Evolutionary conservation across 75 land plant species (phyloP).

Genomic region (Larix kaempferi): DNA sequence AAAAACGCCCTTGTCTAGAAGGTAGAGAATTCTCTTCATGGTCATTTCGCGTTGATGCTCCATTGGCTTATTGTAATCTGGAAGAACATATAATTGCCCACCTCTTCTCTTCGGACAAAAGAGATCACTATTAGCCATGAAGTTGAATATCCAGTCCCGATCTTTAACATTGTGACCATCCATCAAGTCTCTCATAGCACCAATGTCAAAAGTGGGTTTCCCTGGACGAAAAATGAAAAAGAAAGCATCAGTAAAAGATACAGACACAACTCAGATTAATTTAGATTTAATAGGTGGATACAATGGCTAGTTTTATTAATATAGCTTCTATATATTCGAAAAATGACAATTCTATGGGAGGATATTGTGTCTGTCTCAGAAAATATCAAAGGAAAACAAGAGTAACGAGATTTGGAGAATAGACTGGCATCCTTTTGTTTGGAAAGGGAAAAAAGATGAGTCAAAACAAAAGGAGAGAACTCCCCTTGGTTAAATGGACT

Average conservation of each 20-base stretch:
- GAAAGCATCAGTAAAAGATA: neutral
- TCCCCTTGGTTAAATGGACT: too few relatives aligned
- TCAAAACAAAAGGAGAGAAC: too few relatives aligned
- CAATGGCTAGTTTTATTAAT: too few relatives aligned
- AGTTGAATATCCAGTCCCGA: constrained; percentile 25
- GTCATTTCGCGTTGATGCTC: constrained; percentile 23
- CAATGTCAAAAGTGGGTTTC: constrained; percentile 30
- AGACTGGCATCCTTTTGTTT: too few relatives aligned
- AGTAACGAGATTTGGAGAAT: too few relatives aligned
- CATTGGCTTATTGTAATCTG: constrained; percentile 83
- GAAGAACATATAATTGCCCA: constrained; percentile 24
- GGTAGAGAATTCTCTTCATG: constrained; percentile 62
- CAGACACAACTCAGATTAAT: too few relatives aligned
- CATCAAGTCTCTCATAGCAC: constrained; percentile 34
- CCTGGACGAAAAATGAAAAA: constrained; percentile 15
- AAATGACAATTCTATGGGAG: too few relatives aligned
- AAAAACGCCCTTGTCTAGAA: constrained; percentile 16
- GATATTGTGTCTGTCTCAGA: too few relatives aligned
- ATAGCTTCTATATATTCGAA: too few relatives aligned
- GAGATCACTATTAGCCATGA: constrained; percentile 49
- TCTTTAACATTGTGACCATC: constrained; percentile 23
- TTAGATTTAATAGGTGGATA: neutral
- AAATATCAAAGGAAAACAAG: too few relatives aligned
- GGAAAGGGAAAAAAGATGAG: too few relatives aligned
- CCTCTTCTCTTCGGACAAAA: too few relatives aligned